These are phyloP conservation scores for Penicillium carneum DNA, from an alignment of 2,329 filamentous ascomycete genomes.

Conservation along the genomic window DNA sequence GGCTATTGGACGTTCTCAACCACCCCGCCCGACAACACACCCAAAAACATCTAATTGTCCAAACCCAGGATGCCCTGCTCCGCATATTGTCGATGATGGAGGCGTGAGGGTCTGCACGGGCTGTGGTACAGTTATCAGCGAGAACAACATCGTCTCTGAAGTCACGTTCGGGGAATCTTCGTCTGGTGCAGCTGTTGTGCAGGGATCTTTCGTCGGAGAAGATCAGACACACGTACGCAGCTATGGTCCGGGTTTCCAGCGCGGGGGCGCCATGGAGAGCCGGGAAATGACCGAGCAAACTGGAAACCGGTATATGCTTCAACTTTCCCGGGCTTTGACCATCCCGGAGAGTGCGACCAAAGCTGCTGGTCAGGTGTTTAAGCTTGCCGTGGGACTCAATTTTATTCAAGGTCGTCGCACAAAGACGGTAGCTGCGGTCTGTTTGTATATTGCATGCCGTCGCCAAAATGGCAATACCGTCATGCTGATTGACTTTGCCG, in stretches of 20 bases:
- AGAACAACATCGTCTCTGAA: constrained; percentile 89
- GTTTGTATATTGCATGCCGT: constrained; percentile 86
- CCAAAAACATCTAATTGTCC: constrained; percentile 54
- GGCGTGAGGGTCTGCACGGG: constrained; percentile 71
- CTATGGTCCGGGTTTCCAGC: constrained; percentile 57
- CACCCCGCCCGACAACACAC: constrained; percentile 45
- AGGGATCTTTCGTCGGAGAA: constrained; percentile 85
- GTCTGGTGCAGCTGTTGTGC: constrained; percentile 84
- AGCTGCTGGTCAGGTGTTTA: constrained; percentile 75
- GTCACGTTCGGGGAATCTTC: constrained; percentile 88
- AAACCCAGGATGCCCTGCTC: constrained; percentile 55
- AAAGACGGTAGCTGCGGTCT: constrained; percentile 85
- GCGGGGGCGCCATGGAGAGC: constrained; percentile 58
- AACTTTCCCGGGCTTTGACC: constrained; percentile 50
- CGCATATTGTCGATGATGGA: constrained; percentile 56
- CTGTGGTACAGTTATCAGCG: constrained; percentile 83
- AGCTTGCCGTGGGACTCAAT: constrained; percentile 74
- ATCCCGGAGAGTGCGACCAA: constrained; percentile 68
- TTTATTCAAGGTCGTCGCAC: constrained; percentile 87
- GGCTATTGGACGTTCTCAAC: constrained; percentile 41
- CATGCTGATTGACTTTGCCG: constrained; percentile 95
- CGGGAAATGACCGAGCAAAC: constrained; percentile 58
- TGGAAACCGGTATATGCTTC: constrained; percentile 54
- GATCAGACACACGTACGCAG: constrained; percentile 81
- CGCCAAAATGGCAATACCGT: constrained; percentile 78